phyloP scores from a whole-genome alignment of 306 rosid species.

The peach (Prunus persica) region DNA sequence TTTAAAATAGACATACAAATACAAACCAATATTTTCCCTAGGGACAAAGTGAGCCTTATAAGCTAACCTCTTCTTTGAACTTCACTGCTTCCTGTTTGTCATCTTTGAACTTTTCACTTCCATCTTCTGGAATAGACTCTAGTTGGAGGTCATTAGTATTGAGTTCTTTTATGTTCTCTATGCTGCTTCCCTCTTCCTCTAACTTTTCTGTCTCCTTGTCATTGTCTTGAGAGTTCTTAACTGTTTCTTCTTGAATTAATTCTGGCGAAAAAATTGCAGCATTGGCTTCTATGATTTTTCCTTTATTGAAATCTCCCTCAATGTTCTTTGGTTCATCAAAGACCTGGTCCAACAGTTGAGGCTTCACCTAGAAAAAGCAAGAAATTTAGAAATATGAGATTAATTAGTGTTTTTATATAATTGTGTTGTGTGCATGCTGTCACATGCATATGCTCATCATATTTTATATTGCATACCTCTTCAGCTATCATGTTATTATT shows the following conservation, averaged over 20 bases:
- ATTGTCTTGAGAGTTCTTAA: constrained; percentile 8
- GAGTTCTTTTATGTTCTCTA: constrained; percentile 16
- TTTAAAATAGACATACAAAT: not conserved
- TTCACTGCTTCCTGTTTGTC: constrained; percentile 13
- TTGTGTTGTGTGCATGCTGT: not conserved
- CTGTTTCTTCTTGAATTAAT: constrained; percentile 14
- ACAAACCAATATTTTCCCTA: not conserved
- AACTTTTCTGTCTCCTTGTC: constrained; percentile 20
- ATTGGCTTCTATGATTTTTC: constrained; percentile 17
- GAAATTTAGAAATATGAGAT: not conserved
- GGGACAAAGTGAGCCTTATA: not conserved
- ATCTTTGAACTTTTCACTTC: not conserved
- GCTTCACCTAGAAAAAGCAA: not conserved
- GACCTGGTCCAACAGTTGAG: not conserved
- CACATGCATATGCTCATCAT: not conserved
- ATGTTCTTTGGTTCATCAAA: constrained; percentile 3
- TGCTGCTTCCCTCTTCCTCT: constrained; percentile 19
- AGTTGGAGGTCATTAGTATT: not conserved
- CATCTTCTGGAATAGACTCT: constrained; percentile 18
- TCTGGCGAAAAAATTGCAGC: constrained; percentile 10
- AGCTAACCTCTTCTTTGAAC: constrained; percentile 24
- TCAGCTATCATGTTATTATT: not conserved
- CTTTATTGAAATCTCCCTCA: constrained; percentile 9
- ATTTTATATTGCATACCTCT: not conserved
- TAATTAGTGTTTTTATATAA: not conserved